Conservation (phyloP, 2,329 filamentous ascomycete genomes). For the Ophiostoma australiae region DNA sequence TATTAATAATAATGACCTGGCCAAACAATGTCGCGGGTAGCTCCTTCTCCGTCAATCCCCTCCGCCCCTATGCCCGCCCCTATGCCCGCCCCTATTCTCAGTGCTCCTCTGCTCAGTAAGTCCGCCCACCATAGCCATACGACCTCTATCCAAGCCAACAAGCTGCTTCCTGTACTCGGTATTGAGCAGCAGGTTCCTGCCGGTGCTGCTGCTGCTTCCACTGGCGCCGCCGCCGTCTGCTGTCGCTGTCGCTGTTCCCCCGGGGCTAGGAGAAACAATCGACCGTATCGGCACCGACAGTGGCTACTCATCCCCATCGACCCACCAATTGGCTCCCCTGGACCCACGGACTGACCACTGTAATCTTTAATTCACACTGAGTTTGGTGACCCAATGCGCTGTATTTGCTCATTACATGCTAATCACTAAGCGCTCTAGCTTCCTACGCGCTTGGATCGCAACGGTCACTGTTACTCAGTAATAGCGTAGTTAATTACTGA, state of each 20-base stretch:
- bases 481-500: neutral
- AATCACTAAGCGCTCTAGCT: neutral
- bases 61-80: neutral
- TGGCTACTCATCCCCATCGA: neutral
- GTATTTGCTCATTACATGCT: neutral
- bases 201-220: neutral
- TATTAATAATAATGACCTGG: neutral
- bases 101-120: neutral
- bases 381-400: neutral
- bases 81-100: neutral
- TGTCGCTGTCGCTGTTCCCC: neutral
- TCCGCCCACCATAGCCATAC: neutral
- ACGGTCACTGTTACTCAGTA: neutral
- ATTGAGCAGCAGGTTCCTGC: neutral
- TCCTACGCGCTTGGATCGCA: constrained; percentile 16
- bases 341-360: neutral
- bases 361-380: neutral
- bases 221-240: neutral
- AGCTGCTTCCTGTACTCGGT: no score
- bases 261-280: neutral
- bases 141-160: neutral
- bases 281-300: neutral
- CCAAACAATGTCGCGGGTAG: neutral
- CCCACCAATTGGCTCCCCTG: neutral
- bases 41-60: neutral